Percentiles rank a stretch among this genome's conserved stretches.
These are phyloP conservation scores for Hordeum pubiflorum DNA, from an alignment of 202 grass and related monocot species.

Conservation along the genomic window DNA sequence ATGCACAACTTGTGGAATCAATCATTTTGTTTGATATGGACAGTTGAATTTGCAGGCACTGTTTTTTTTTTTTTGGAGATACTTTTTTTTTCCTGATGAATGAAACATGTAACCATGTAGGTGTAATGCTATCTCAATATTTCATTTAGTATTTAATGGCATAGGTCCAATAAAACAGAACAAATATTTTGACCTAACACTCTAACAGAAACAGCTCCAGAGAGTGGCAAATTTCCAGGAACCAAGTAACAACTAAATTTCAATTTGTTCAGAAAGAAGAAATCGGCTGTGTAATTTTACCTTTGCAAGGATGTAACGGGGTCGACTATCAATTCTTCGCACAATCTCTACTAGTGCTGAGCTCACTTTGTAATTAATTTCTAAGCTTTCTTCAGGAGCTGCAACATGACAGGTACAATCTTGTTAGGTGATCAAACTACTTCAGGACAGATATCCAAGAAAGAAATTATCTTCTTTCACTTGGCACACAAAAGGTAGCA, in stretches of 20 bases:
- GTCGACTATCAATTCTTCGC: conserved; percentile 51
- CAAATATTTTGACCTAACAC: neutral
- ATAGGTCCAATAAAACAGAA: conserved; percentile 6
- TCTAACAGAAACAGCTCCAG: neutral
- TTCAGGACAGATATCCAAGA: conserved; percentile 24
- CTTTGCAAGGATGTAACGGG: conserved; percentile 92
- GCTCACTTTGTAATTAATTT: conserved; percentile 96
- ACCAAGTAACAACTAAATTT: neutral
- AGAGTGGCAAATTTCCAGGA: neutral
- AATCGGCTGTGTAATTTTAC: conserved; percentile 26
- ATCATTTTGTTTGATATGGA: neutral
- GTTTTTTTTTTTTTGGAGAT: neutral
- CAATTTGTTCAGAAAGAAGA: neutral
- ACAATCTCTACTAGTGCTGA: conserved; percentile 85
- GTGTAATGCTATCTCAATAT: conserved; percentile 3
- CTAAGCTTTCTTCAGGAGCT: conserved; percentile 95
- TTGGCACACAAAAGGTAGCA: conserved; percentile 1
- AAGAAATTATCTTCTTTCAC: neutral
- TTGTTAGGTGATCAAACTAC: conserved; percentile 19
- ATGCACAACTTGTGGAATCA: neutral
- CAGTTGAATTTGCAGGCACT: neutral
- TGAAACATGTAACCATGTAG: neutral
- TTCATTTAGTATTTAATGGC: neutral
- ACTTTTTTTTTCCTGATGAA: neutral
- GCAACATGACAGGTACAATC: neutral